These are phyloP conservation scores for Miamiensis avidus DNA, from an alignment of 169 alveolate species.

Conservation along the genomic window DNA sequence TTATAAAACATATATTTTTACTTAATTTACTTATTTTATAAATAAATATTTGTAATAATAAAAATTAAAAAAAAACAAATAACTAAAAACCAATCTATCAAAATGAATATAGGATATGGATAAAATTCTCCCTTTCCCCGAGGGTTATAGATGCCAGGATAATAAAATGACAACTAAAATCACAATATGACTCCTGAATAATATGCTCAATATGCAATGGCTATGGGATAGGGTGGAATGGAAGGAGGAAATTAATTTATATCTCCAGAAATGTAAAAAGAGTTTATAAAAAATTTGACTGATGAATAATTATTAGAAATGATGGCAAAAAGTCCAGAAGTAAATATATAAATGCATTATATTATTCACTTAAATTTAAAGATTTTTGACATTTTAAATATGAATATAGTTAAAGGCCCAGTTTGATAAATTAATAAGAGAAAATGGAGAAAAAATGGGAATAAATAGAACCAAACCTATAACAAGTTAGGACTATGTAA, in stretches of 20 bases:
- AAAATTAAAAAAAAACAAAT: too few species aligned
- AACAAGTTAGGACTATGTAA: slow-evolving; percentile 1
- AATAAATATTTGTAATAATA: too few species aligned
- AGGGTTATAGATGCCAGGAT: not conserved
- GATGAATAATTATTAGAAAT: slow-evolving; percentile 8
- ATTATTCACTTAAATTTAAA: not conserved
- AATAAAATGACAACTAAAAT: not conserved
- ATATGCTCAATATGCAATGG: not conserved
- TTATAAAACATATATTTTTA: too few species aligned
- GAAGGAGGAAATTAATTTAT: not conserved
- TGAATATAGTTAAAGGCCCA: not conserved
- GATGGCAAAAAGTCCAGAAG: slow-evolving; percentile 22
- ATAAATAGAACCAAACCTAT: slow-evolving; percentile 3
- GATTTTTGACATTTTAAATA: too few species aligned
- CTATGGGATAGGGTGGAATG: not conserved
- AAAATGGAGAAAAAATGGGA: not conserved
- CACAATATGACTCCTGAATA: not conserved
- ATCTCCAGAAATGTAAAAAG: not conserved
- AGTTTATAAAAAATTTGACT: slow-evolving; percentile 1
- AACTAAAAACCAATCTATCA: not conserved
- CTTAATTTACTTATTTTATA: too few species aligned
- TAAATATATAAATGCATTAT: not conserved
- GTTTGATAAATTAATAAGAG: slow-evolving; percentile 1
- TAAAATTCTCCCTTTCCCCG: not conserved
- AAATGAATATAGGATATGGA: not conserved